Evolutionary conservation across 2,329 filamentous ascomycete genomes (phyloP).

Genomic region (Microdochium trichocladiopsis): DNA sequence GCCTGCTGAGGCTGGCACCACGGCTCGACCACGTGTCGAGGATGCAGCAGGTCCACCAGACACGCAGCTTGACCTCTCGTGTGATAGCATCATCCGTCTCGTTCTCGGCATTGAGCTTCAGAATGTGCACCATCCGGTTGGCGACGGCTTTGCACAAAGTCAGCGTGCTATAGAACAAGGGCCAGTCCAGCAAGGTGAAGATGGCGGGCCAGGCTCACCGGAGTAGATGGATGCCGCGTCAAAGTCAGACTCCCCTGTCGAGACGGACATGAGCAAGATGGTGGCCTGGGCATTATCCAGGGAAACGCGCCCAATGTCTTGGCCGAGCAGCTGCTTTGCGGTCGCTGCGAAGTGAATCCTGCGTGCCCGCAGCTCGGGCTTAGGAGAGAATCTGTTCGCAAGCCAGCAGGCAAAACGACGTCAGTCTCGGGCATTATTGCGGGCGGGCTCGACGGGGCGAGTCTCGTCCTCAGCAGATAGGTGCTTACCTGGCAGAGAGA

Average conservation of each 20-base stretch:
- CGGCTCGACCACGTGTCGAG: conserved; percentile 25
- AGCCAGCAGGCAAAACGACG: not conserved
- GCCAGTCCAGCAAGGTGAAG: no score
- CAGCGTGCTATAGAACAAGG: no score
- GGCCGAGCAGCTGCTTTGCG: conserved; percentile 15
- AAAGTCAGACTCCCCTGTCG: conserved; percentile 16
- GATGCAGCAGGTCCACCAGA: conserved; percentile 26
- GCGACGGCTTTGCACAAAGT: no score
- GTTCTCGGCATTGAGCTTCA: conserved; percentile 13
- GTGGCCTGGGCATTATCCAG: conserved; percentile 25
- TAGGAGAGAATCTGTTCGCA: conserved; percentile 8
- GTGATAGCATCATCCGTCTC: conserved; percentile 14
- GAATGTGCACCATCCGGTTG: conserved; percentile 24
- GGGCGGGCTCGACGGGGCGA: no score
- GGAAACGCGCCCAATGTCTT: conserved; percentile 20
- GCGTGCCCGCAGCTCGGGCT: conserved; percentile 7
- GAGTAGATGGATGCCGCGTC: conserved; percentile 25
- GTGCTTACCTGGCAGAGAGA: conserved; percentile 12
- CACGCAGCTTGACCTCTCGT: conserved; percentile 19
- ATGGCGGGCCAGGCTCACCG: no score
- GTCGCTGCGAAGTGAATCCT: conserved; percentile 6
- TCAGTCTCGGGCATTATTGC: no score
- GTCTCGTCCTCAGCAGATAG: no score
- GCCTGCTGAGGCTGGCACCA: conserved; percentile 16
- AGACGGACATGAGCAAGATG: conserved; percentile 23